phyloP scores from a whole-genome alignment of 345 rosid genomes.

The Syzygium aqueum region DNA sequence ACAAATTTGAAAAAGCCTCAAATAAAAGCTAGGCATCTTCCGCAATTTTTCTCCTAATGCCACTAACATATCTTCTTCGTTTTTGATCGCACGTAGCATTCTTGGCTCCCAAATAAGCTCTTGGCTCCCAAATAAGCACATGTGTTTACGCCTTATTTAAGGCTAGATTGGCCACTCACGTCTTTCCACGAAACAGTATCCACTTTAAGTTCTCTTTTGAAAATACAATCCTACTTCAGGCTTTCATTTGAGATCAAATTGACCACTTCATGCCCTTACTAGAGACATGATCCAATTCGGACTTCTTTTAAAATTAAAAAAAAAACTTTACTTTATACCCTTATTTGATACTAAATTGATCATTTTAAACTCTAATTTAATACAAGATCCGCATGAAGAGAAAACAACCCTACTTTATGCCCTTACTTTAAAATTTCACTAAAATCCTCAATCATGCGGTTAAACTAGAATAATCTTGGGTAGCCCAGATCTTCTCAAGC shows the following conservation, averaged over 20 bases:
- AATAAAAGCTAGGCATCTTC: background rate
- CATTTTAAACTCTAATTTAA: background rate
- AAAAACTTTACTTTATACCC: no score
- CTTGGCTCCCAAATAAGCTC: background rate
- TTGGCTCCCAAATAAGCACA: background rate
- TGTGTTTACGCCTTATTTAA: background rate
- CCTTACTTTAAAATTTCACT: background rate
- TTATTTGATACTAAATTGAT: background rate
- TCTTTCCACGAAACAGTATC: background rate
- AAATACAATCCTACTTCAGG: background rate
- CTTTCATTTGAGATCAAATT: no score
- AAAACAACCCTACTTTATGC: background rate
- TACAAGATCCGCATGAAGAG: background rate
- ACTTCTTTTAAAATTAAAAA: no score
- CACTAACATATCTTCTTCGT: background rate
- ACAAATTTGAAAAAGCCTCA: background rate
- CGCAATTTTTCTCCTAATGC: background rate
- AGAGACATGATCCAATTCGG: no score
- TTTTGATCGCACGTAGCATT: background rate
- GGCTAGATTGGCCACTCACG: background rate
- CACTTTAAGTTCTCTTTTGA: background rate
- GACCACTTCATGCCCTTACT: no score
- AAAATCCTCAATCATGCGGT: background rate
- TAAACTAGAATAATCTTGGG: background rate
- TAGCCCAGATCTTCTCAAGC: background rate